Evolutionary conservation across 176 grass and related monocot genomes (phyloP).

Genomic region (Thalia dealbata): DNA sequence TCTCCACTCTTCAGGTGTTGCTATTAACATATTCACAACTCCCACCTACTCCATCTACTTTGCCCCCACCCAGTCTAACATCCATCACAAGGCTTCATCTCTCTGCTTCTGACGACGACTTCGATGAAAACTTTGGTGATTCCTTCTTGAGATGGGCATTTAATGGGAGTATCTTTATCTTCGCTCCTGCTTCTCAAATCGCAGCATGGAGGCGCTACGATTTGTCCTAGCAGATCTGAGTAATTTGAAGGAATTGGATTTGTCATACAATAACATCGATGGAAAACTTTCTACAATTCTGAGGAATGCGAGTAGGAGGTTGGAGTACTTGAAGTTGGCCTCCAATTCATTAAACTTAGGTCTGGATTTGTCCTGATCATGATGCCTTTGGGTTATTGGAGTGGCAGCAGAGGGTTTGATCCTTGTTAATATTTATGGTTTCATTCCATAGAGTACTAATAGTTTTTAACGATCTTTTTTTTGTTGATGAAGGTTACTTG

Average conservation of each 20-base stretch:
- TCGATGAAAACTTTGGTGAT: too few species aligned
- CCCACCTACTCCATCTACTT: constrained; percentile 1
- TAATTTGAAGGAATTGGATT: constrained; percentile 8
- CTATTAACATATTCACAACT: neutral
- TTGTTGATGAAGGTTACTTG: too few species aligned
- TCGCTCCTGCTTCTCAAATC: too few species aligned
- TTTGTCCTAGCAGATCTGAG: constrained; percentile 14
- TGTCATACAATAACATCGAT: neutral
- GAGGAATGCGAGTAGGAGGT: neutral
- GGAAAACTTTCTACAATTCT: neutral
- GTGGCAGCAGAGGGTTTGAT: too few species aligned
- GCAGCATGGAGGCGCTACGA: neutral
- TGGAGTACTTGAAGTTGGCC: neutral
- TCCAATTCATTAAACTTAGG: rapidly evolving
- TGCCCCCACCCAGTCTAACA: neutral
- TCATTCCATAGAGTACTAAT: neutral
- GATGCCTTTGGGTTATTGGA: too few species aligned
- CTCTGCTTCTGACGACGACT: too few species aligned
- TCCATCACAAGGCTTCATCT: too few species aligned
- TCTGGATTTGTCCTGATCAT: too few species aligned
- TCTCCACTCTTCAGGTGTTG: neutral
- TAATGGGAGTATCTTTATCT: constrained; percentile 13
- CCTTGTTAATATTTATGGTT: too few species aligned
- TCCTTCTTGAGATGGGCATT: too few species aligned
- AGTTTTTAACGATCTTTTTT: too few species aligned